A percentile compares a stretch with the other conserved stretches of the same genome.
Evolutionary conservation across 2,329 filamentous ascomycete genomes (phyloP).

Genomic region (Ceratocystis alfenasii): DNA sequence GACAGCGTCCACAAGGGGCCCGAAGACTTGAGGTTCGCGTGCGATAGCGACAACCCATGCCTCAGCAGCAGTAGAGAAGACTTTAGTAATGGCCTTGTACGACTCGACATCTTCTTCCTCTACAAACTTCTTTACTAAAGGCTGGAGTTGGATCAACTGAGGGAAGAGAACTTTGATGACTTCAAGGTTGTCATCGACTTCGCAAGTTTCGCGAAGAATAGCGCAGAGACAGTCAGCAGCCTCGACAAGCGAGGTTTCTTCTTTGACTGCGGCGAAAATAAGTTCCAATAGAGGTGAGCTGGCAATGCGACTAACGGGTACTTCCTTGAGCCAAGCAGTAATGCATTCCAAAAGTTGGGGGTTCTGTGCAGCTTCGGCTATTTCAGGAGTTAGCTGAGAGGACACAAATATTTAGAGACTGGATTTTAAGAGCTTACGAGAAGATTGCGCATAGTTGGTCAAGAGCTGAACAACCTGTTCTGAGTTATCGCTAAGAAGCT

Average conservation of each 20-base stretch:
- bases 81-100: constrained; percentile 76
- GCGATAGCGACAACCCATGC: constrained; percentile 90
- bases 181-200: constrained; percentile 79
- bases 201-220: constrained; percentile 80
- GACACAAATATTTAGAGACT: background rate
- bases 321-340: constrained; percentile 90
- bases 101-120: constrained; percentile 73
- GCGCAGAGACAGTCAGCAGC: constrained; percentile 87
- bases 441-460: constrained; percentile 83
- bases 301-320: constrained; percentile 71
- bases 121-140: constrained; percentile 62
- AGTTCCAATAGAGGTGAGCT: constrained; percentile 74
- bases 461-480: constrained; percentile 76
- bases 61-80: constrained; percentile 87
- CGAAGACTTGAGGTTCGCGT: constrained; percentile 68
- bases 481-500: constrained; percentile 83
- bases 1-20: constrained; percentile 73
- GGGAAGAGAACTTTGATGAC: constrained; percentile 76
- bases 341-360: constrained; percentile 89
- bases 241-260: constrained; percentile 68
- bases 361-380: constrained; percentile 68
- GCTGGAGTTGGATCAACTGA: constrained; percentile 60
- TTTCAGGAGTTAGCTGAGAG: background rate
- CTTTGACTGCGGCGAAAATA: constrained; percentile 63
- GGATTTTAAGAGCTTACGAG: constrained; percentile 46